Percentiles rank a stretch among this genome's conserved stretches.
Evolutionary conservation across 2,329 filamentous ascomycete genomes (phyloP).

Genomic region (Beauveria varroae): DNA sequence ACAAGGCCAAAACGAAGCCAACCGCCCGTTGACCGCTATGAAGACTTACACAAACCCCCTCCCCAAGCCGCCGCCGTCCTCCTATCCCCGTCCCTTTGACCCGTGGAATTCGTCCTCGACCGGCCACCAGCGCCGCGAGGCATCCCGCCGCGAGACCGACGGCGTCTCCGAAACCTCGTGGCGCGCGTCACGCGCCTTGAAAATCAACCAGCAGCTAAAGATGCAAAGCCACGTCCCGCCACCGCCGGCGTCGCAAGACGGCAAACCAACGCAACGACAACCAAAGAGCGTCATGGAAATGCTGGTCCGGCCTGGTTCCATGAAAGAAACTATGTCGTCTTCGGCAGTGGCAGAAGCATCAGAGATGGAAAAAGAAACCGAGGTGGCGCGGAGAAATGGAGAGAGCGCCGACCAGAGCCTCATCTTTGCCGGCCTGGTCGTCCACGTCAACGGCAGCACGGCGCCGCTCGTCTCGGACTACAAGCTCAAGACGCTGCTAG

Average conservation of each 20-base stretch:
- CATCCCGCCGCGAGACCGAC: constrained; percentile 41
- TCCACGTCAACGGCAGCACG: constrained; percentile 87
- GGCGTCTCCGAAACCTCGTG: constrained; percentile 57
- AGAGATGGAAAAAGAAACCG: neutral
- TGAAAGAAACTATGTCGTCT: constrained; percentile 20
- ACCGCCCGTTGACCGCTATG: neutral
- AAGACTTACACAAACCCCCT: constrained; percentile 12
- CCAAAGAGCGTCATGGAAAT: constrained; percentile 45
- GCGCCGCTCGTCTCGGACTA: constrained; percentile 77
- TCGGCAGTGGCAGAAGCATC: neutral
- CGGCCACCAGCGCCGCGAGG: constrained; percentile 59
- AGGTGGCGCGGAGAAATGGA: constrained; percentile 28
- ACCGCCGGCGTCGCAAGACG: constrained; percentile 32
- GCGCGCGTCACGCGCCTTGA: constrained; percentile 61
- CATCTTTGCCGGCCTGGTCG: constrained; percentile 63
- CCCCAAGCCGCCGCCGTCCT: constrained; percentile 33
- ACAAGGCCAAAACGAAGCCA: too few species aligned
- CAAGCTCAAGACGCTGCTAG: constrained; percentile 71
- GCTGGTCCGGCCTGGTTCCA: constrained; percentile 39
- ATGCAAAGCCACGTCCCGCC: constrained; percentile 22
- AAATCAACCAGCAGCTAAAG: constrained; percentile 43
- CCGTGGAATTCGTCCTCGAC: constrained; percentile 67
- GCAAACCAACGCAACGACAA: constrained; percentile 15
- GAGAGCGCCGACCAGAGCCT: constrained; percentile 18
- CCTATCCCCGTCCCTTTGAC: constrained; percentile 45